Evolutionary conservation across 495 filamentous ascomycete genomes (phyloP).

Genomic region (Neurospora pannonica): DNA sequence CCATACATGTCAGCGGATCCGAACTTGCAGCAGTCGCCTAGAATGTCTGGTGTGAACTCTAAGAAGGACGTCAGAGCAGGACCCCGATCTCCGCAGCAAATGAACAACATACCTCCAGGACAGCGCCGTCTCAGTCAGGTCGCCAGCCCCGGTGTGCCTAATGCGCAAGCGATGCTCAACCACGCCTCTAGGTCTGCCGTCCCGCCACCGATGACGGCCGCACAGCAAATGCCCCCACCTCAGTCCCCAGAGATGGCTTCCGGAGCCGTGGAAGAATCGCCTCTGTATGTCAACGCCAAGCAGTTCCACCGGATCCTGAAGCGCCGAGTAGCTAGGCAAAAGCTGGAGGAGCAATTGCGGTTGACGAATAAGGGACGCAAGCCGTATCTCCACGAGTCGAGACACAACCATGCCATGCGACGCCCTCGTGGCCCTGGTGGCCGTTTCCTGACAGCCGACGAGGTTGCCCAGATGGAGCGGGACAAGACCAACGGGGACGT

Average conservation of each 20-base stretch:
- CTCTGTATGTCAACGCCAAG: constrained; percentile 96
- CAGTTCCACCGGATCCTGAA: constrained; percentile 98
- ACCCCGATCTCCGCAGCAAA: constrained; percentile 53
- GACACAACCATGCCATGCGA: constrained; percentile 98
- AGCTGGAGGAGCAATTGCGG: constrained; percentile 81
- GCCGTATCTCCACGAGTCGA: constrained; percentile 96
- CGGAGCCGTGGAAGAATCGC: constrained; percentile 76
- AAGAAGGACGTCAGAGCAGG: constrained; percentile 48
- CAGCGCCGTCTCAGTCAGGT: constrained; percentile 55
- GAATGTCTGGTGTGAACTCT: constrained; percentile 37
- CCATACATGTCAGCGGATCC: constrained; percentile 45
- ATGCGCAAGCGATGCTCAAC: constrained; percentile 49
- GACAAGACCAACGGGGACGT: constrained; percentile 33
- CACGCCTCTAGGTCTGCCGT: constrained; percentile 36
- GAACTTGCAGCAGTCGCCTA: constrained; percentile 50
- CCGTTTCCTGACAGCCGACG: constrained; percentile 95
- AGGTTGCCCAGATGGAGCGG: constrained; percentile 83
- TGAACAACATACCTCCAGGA: constrained; percentile 38
- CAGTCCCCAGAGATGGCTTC: constrained; percentile 76
- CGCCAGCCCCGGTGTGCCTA: constrained; percentile 51
- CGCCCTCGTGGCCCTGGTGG: constrained; percentile 92
- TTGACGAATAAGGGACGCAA: constrained; percentile 92
- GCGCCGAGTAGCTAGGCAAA: constrained; percentile 83
- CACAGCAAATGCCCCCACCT: constrained; percentile 49
- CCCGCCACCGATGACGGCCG: constrained; percentile 37